phyloP scores from a whole-genome alignment of 2,329 filamentous ascomycete species.

The Zasmidium citrigriseum region DNA sequence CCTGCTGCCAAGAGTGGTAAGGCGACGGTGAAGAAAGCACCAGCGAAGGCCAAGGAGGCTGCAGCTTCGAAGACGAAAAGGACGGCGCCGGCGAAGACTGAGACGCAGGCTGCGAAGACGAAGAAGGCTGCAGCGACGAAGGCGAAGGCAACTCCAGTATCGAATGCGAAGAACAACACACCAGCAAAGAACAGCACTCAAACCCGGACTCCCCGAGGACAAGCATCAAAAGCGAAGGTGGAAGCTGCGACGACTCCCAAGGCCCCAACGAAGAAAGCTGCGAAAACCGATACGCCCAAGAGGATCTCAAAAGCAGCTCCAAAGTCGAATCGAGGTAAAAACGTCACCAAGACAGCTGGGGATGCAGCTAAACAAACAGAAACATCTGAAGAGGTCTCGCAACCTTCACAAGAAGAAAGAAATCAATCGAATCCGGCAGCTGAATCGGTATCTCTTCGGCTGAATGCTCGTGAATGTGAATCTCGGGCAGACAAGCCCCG shows the following conservation, averaged over 20 bases:
- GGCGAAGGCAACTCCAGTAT: not conserved
- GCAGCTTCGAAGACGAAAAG: not conserved
- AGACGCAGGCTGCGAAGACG: not conserved
- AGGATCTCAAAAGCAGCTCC: not conserved
- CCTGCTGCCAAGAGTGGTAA: not conserved
- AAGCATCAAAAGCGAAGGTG: too few relatives aligned
- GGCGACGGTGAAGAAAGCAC: not conserved
- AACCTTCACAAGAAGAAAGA: not conserved
- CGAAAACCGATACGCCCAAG: not conserved
- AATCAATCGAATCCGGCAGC: not conserved
- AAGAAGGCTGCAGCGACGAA: not conserved
- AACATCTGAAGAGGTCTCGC: not conserved
- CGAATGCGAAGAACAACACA: too few relatives aligned
- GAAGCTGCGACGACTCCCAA: not conserved
- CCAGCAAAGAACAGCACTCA: too few relatives aligned
- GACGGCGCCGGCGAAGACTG: not conserved
- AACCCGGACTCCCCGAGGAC: too few relatives aligned
- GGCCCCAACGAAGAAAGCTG: not conserved
- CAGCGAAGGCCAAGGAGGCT: not conserved
- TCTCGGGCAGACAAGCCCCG: not conserved
- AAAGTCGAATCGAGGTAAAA: not conserved
- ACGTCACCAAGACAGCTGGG: not conserved
- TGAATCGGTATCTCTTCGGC: not conserved
- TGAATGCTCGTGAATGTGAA: not conserved
- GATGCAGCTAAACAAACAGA: not conserved